Percentiles rank a stretch among this genome's conserved stretches.
These are phyloP conservation scores for Fonsecaea pedrosoi DNA, from an alignment of 2,329 filamentous ascomycete species.

Conservation along the genomic window DNA sequence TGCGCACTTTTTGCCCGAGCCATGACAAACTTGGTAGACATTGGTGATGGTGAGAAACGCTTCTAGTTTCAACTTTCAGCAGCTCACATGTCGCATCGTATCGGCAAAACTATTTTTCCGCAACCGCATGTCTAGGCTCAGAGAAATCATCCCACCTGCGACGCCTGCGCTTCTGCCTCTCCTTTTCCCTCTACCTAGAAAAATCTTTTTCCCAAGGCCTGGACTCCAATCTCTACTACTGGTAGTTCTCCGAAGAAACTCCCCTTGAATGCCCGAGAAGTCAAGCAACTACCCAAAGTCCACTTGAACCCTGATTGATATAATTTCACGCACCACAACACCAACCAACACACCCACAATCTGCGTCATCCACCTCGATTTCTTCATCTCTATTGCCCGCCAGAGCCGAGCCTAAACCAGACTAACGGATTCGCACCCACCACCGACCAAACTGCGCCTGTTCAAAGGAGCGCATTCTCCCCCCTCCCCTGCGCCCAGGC, in stretches of 20 bases:
- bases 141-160: slow-evolving; percentile 3
- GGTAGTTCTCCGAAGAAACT: slow-evolving; percentile 11
- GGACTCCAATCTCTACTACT: neutral
- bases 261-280: neutral
- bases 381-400: slow-evolving; percentile 10
- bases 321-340: slow-evolving; percentile 10
- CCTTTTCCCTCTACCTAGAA: neutral
- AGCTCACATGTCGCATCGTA: slow-evolving; percentile 1
- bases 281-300: slow-evolving; percentile 7
- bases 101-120: slow-evolving; percentile 14
- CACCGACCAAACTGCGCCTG: slow-evolving; percentile 21
- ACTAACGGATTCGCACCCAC: slow-evolving; percentile 2
- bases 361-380: slow-evolving; percentile 20
- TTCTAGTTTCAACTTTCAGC: neutral
- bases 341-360: neutral
- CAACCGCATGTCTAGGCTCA: neutral
- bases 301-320: neutral
- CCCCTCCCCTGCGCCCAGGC: slow-evolving; percentile 5
- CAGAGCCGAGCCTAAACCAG: slow-evolving; percentile 9
- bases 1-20: neutral
- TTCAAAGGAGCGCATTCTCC: slow-evolving; percentile 3
- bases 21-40: neutral
- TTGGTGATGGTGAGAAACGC: neutral
- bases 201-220: neutral
- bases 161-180: neutral